These are phyloP conservation scores for Vicia faba DNA, from an alignment of 306 rosid genomes.

Conservation along the genomic window DNA sequence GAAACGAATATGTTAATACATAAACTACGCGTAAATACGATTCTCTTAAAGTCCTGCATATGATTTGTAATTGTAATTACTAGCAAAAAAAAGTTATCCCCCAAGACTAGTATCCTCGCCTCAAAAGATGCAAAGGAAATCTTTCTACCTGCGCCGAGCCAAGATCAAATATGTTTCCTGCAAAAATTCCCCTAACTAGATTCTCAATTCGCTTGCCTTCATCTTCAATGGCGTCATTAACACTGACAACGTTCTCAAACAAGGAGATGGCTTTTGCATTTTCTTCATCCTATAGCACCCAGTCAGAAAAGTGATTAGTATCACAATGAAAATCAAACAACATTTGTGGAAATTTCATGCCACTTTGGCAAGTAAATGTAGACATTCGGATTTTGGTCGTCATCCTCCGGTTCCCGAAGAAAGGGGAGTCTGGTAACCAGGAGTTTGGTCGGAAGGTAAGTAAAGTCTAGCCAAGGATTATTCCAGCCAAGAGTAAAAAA, in stretches of 20 bases:
- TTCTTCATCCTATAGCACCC: slow-evolving; percentile 80
- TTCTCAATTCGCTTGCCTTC: slow-evolving; percentile 79
- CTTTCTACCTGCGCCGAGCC: slow-evolving; percentile 85
- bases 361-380: slow-evolving; percentile 20
- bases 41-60: too few relatives aligned
- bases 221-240: slow-evolving; percentile 87
- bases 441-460: too few relatives aligned
- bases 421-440: too few relatives aligned
- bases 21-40: slow-evolving; percentile 18
- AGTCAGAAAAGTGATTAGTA: slow-evolving; percentile 32
- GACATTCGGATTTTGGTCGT: background rate
- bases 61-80: too few relatives aligned
- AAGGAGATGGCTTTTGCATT: slow-evolving; percentile 84
- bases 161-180: slow-evolving; percentile 97
- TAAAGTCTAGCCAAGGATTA: too few relatives aligned
- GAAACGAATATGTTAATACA: slow-evolving; percentile 37
- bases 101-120: too few relatives aligned
- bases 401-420: too few relatives aligned
- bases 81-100: too few relatives aligned
- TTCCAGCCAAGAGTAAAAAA: too few relatives aligned
- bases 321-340: slow-evolving; percentile 23
- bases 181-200: slow-evolving; percentile 83
- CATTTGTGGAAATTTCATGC: slow-evolving; percentile 1
- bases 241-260: slow-evolving; percentile 68
- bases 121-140: slow-evolving; percentile 23